Percentiles rank a stretch among this genome's conserved stretches.
These are phyloP conservation scores for Coniferiporia weirii DNA, from an alignment of 1,284 basidiomycete species.

Conservation along the genomic window DNA sequence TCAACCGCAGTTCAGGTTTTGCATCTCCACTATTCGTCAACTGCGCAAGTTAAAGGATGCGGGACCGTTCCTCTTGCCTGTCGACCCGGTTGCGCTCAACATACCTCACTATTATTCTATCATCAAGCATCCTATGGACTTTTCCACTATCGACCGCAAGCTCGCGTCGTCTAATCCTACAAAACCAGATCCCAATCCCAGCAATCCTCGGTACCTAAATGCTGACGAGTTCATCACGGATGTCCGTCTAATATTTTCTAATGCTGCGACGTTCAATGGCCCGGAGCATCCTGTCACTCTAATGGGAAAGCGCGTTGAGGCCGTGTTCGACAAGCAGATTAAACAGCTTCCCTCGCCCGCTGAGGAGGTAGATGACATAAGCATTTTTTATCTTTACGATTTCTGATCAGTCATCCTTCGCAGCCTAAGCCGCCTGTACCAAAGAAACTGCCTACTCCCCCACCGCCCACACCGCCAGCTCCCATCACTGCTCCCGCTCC, in stretches of 20 bases:
- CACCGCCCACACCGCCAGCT: slow-evolving; percentile 31
- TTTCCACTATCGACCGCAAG: slow-evolving; percentile 91
- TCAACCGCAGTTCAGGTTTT: slow-evolving; percentile 75
- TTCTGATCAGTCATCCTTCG: slow-evolving; percentile 21
- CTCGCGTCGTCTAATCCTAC: slow-evolving; percentile 70
- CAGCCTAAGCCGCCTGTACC: slow-evolving; percentile 42
- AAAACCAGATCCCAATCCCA: slow-evolving; percentile 64
- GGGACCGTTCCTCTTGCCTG: slow-evolving; percentile 78
- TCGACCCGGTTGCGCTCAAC: slow-evolving; percentile 85
- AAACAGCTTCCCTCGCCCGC: slow-evolving; percentile 71
- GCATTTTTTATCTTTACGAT: slow-evolving; percentile 19
- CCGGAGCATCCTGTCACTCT: slow-evolving; percentile 76
- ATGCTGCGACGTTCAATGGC: slow-evolving; percentile 92
- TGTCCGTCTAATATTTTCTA: slow-evolving; percentile 83
- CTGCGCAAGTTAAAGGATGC: slow-evolving; percentile 89
- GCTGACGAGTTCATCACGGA: slow-evolving; percentile 80
- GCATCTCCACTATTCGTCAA: slow-evolving; percentile 71
- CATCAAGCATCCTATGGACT: slow-evolving; percentile 92
- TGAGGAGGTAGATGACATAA: slow-evolving; percentile 55
- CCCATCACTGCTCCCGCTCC: slow-evolving; percentile 29
- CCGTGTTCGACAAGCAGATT: slow-evolving; percentile 84
- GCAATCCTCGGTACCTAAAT: slow-evolving; percentile 67
- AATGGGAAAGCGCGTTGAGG: slow-evolving; percentile 80
- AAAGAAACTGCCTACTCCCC: slow-evolving; percentile 29
- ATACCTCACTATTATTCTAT: slow-evolving; percentile 90